These are phyloP conservation scores for Dothistroma septosporum DNA, from an alignment of 2,329 filamentous ascomycete species.

Conservation along the genomic window DNA sequence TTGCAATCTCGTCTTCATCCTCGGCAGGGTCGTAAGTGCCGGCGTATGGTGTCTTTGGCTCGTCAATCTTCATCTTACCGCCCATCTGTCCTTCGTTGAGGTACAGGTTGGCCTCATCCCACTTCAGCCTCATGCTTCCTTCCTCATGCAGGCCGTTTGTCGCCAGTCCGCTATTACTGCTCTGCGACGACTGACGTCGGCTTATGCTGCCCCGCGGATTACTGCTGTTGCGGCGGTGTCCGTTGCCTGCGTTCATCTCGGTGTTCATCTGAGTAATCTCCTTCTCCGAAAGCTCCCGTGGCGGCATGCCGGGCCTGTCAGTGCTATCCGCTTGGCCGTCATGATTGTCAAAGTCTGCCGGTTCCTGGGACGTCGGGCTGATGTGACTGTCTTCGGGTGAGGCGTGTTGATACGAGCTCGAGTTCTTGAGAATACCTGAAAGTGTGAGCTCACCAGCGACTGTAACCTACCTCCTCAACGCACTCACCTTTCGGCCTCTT, in stretches of 20 bases:
- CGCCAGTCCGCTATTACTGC: conserved; percentile 2
- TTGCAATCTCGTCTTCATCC: conserved; percentile 70
- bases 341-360: conserved; percentile 23
- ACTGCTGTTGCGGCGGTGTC: conserved; percentile 77
- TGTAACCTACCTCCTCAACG: neutral
- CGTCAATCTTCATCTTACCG: conserved; percentile 97
- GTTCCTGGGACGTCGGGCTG: conserved; percentile 43
- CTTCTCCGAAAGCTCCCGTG: conserved; percentile 63
- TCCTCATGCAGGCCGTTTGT: conserved; percentile 46
- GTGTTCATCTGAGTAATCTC: conserved; percentile 94
- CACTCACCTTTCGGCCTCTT: conserved; percentile 45
- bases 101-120: conserved; percentile 98
- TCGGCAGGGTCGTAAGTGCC: conserved; percentile 86
- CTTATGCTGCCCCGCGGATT: conserved; percentile 62
- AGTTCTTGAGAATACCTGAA: conserved; percentile 85
- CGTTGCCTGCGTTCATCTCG: conserved; percentile 78
- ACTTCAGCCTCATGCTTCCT: conserved; percentile 76
- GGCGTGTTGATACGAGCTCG: conserved; percentile 59
- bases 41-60: conserved; percentile 96
- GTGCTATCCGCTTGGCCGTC: conserved; percentile 27
- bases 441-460: conserved; percentile 7
- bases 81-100: conserved; percentile 93
- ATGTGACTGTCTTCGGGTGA: conserved; percentile 44
- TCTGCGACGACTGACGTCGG: conserved; percentile 63
- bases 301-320: conserved; percentile 40